phyloP scores from a whole-genome alignment of 306 rosid genomes.

The Dalbergia cultrata region DNA sequence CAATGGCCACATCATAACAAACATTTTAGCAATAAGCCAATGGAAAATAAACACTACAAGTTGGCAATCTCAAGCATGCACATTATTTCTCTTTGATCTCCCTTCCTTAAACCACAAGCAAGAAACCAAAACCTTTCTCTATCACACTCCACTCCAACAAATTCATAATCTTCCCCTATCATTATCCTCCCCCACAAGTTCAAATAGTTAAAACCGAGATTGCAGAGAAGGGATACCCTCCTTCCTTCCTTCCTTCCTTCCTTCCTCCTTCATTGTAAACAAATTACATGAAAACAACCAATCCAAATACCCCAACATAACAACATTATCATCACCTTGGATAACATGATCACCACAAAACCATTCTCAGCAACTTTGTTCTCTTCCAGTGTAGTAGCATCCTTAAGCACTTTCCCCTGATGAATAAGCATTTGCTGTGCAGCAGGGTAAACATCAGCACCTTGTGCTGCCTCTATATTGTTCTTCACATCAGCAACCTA shows the following conservation, averaged over 20 bases:
- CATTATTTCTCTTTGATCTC: slow-evolving; percentile 8
- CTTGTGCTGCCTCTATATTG: slow-evolving; percentile 67
- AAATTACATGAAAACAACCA: background rate
- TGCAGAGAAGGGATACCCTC: background rate
- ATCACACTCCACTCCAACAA: background rate
- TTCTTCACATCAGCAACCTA: slow-evolving; percentile 86
- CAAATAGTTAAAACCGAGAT: background rate
- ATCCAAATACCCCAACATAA: slow-evolving; percentile 20
- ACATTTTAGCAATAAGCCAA: slow-evolving; percentile 20
- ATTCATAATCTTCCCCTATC: background rate
- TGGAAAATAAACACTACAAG: slow-evolving; percentile 17
- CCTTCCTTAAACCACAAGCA: background rate
- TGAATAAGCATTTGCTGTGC: slow-evolving; percentile 87
- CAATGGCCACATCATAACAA: background rate
- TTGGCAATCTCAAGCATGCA: background rate
- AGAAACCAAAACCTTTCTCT: background rate
- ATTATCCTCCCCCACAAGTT: slow-evolving; percentile 5
- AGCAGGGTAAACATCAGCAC: slow-evolving; percentile 75
- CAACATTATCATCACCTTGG: slow-evolving; percentile 58
- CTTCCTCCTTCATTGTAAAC: background rate
- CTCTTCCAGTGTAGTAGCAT: slow-evolving; percentile 72
- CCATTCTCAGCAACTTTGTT: slow-evolving; percentile 76
- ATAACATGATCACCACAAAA: slow-evolving; percentile 82
- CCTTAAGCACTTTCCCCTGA: slow-evolving; percentile 82
- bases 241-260: background rate